Evolutionary conservation across 1,284 basidiomycete species (phyloP).

Genomic region (Coniophora puteana): DNA sequence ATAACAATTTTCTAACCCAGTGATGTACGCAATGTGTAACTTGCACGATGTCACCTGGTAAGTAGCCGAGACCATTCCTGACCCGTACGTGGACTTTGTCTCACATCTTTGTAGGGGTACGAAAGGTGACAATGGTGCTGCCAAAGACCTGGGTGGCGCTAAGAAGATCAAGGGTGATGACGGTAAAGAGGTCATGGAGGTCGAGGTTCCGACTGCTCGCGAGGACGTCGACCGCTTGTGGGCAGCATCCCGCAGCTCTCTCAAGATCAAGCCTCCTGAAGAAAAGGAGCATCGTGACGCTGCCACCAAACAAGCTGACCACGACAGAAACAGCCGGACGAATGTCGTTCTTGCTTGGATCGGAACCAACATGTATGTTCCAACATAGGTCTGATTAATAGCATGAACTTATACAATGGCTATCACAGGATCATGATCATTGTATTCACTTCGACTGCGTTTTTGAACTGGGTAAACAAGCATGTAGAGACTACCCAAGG

Average conservation of each 20-base stretch:
- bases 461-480: slow-evolving; percentile 58
- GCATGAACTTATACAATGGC: slow-evolving; percentile 7
- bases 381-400: slow-evolving; percentile 11
- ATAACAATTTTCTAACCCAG: slow-evolving; percentile 24
- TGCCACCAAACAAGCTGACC: slow-evolving; percentile 88
- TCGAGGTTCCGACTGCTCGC: slow-evolving; percentile 74
- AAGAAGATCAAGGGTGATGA: slow-evolving; percentile 82
- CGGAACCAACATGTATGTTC: slow-evolving; percentile 73
- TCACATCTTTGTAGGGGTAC: slow-evolving; percentile 58
- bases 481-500: slow-evolving; percentile 45
- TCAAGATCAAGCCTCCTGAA: slow-evolving; percentile 61
- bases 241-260: slow-evolving; percentile 65
- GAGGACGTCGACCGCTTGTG: slow-evolving; percentile 89
- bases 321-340: slow-evolving; percentile 77
- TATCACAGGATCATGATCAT: slow-evolving; percentile 66
- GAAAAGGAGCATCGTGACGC: slow-evolving; percentile 81
- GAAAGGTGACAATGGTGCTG: slow-evolving; percentile 83
- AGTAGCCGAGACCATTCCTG: too few species aligned
- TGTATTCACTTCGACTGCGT: slow-evolving; percentile 77
- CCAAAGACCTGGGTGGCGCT: slow-evolving; percentile 84
- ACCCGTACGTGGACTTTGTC: background rate
- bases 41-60: slow-evolving; percentile 85
- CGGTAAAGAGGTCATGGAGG: slow-evolving; percentile 84
- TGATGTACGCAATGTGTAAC: slow-evolving; percentile 92
- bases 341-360: slow-evolving; percentile 86